A percentile compares a stretch with the other conserved stretches of the same genome.
Evolutionary conservation across 1,284 basidiomycete species (phyloP).

Genomic region (Cystobasidiaceae sp.): DNA sequence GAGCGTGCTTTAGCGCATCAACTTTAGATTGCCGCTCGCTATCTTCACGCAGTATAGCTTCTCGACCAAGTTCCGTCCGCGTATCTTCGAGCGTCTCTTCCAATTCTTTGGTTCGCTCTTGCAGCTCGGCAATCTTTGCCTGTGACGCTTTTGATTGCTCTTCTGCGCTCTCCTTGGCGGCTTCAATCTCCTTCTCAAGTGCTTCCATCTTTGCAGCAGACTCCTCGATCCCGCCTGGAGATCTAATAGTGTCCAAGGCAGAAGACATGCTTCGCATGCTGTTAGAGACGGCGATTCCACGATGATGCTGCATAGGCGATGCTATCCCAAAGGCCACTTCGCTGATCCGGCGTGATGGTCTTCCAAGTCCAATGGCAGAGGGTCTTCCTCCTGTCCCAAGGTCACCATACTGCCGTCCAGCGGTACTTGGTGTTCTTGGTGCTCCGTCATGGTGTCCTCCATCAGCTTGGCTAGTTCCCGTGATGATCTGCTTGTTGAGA

Average conservation of each 20-base stretch:
- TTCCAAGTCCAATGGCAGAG: neutral
- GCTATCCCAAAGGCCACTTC: slow-evolving; percentile 22
- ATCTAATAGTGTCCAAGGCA: slow-evolving; percentile 5
- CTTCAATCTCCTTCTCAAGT: neutral
- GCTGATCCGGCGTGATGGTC: slow-evolving; percentile 1
- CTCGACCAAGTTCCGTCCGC: too few relatives aligned
- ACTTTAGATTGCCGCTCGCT: too few relatives aligned
- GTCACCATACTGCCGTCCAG: slow-evolving; percentile 12
- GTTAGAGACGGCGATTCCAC: neutral
- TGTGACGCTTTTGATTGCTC: neutral
- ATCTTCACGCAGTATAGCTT: too few relatives aligned
- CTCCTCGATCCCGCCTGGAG: neutral
- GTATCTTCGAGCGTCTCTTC: too few relatives aligned
- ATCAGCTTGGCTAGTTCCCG: neutral
- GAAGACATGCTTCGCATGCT: slow-evolving; percentile 23
- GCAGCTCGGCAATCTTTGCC: neutral
- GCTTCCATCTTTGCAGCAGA: neutral
- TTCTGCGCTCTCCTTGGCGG: neutral
- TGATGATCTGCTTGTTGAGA: slow-evolving; percentile 18
- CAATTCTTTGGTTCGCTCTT: neutral
- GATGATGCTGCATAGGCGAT: slow-evolving; percentile 3
- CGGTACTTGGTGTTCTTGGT: neutral
- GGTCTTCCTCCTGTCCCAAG: slow-evolving; percentile 9
- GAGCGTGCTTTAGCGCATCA: too few relatives aligned
- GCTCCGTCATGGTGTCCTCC: neutral